These are phyloP conservation scores for Mortierella sp. DNA, from an alignment of 371 early-diverging fungal species.

Conservation along the genomic window DNA sequence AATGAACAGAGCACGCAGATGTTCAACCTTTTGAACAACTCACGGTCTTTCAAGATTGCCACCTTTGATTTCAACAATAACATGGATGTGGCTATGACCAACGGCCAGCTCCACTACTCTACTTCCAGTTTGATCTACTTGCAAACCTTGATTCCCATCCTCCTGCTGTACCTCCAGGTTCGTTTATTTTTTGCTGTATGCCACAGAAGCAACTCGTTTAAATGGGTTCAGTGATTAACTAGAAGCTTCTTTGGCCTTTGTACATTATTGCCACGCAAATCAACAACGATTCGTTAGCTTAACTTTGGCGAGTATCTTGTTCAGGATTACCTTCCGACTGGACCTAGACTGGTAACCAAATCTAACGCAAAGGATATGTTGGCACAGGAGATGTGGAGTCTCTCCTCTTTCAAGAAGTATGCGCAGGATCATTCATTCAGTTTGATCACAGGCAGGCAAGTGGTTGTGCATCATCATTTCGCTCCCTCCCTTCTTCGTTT, in stretches of 20 bases:
- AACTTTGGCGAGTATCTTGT: conserved; percentile 26
- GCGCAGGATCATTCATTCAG: conserved; percentile 11
- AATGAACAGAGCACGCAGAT: not conserved
- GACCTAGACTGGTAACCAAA: conserved; percentile 37
- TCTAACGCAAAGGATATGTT: conserved; percentile 33
- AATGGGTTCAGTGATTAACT: not conserved
- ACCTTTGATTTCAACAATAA: conserved; percentile 32
- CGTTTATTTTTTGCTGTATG: not conserved
- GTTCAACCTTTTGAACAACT: conserved; percentile 14
- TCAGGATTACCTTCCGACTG: conserved; percentile 21
- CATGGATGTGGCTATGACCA: conserved; percentile 9
- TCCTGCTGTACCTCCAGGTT: conserved; percentile 44
- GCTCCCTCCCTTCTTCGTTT: too few species aligned
- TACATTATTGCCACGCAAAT: too few species aligned
- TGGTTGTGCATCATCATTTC: too few species aligned
- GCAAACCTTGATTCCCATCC: conserved; percentile 24
- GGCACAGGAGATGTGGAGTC: conserved; percentile 34
- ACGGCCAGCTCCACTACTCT: conserved; percentile 29
- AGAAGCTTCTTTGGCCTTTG: too few species aligned
- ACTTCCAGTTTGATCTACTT: conserved; percentile 34
- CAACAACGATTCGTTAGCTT: conserved; percentile 18
- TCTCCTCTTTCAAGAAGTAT: not conserved
- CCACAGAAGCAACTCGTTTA: not conserved
- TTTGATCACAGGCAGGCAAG: conserved; percentile 43
- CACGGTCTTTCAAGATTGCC: conserved; percentile 30